Percentiles rank a stretch among this genome's conserved stretches.
Conservation (phyloP, 2,329 filamentous ascomycete species). For the Trichophyton benhamiae region DNA sequence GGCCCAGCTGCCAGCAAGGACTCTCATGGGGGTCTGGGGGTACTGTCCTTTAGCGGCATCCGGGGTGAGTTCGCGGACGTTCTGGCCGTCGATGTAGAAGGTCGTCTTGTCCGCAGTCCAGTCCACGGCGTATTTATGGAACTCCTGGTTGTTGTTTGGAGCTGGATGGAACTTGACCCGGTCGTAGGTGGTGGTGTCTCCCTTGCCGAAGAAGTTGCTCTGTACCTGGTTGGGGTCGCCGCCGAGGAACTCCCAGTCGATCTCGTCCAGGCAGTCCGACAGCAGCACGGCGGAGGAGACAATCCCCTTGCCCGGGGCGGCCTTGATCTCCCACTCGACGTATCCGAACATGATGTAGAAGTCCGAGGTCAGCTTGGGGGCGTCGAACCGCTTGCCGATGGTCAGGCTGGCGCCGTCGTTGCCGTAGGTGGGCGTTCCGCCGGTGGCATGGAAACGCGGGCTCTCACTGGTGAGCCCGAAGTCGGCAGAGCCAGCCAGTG, state of each 20-base stretch:
- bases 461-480: constrained; percentile 71
- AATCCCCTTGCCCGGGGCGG: constrained; percentile 78
- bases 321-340: constrained; percentile 73
- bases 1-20: constrained; percentile 86
- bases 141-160: constrained; percentile 56
- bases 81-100: constrained; percentile 70
- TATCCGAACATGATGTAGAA: constrained; percentile 99
- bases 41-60: constrained; percentile 60
- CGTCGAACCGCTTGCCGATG: constrained; percentile 63
- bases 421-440: constrained; percentile 60
- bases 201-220: constrained; percentile 95
- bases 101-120: constrained; percentile 79
- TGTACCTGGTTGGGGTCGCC: constrained; percentile 67
- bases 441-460: constrained; percentile 63
- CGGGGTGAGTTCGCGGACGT: constrained; percentile 62
- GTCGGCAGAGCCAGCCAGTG: constrained; percentile 67
- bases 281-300: constrained; percentile 85
- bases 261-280: constrained; percentile 87
- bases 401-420: constrained; percentile 70
- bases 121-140: constrained; percentile 79
- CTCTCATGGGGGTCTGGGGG: constrained; percentile 88
- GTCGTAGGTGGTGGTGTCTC: constrained; percentile 71
- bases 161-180: constrained; percentile 68
- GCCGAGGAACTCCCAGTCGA: constrained; percentile 95
- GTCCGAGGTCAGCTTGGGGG: constrained; percentile 72